Evolutionary conservation across 352 stramenopile genomes (phyloP), one percentile per base, ranked within the genome.

Genomic region (Phytopythium kandeliae): DNA sequence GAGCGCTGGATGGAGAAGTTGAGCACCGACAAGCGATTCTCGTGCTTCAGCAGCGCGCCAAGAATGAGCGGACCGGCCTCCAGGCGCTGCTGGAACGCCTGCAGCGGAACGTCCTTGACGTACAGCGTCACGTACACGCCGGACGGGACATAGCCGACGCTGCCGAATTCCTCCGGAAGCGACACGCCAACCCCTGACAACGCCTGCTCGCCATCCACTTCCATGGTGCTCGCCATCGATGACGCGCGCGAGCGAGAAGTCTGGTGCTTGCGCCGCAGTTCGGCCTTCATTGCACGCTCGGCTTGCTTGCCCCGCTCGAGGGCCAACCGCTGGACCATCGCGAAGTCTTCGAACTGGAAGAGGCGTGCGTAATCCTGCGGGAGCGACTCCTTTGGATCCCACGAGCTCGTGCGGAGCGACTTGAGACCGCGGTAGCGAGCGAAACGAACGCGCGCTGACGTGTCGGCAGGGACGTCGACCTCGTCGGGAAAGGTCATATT

Each of bases 371-470:
- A 99, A 43, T 98, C 90, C 25, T 87, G 80, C 22, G 97, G 97
- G 9, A 99, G 89, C 63, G 95, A 98, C 74, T 99, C 97, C 71
- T 99, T 98, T 3, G 96, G 80, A 63, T 99, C 96, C 97, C 97
- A 99, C 47, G 80, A 65, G 54, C 88, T 98, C 53, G 93, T 98
- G 26, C 96, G 89, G 59, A 99, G 97, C 44, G 77, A 97, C 71
- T 98, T 97, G 43, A 99, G 78, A 12, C 93, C 94, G 37, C 97
- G 90, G 85, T 99, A 99, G 7, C 82, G 82, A 17, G 83, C 83
- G 54, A 94, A 92, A 31, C 83, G 80, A 16, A 86, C 70, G 30
- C 80, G 80, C 17, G 75, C 83, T 30, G 71, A 59, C 15, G 71
- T 68, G 38, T 94, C 81, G 0, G 43, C 55, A 2, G 83, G 80